These are phyloP conservation scores for Xylariaceae sp. DNA, from an alignment of 2,329 filamentous ascomycete species.

Conservation along the genomic window DNA sequence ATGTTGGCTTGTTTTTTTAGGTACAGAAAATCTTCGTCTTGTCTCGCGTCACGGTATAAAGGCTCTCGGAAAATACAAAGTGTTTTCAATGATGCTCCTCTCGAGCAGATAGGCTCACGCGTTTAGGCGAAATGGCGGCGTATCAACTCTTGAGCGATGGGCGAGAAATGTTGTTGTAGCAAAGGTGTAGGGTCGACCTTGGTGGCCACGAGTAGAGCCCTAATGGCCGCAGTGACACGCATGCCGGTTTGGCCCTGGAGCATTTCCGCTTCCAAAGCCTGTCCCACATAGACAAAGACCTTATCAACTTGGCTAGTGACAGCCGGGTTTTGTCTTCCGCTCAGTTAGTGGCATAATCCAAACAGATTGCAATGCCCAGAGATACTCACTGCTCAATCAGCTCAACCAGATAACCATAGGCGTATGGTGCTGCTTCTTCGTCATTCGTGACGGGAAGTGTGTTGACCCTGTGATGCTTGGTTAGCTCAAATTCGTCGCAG, in stretches of 20 bases:
- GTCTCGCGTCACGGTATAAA: no score
- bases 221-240: slow-evolving; percentile 73
- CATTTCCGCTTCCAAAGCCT: slow-evolving; percentile 87
- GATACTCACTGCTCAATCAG: slow-evolving; percentile 86
- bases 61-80: no score
- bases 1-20: no score
- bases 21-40: no score
- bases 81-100: no score
- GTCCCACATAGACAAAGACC: slow-evolving; percentile 78
- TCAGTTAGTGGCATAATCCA: no score
- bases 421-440: slow-evolving; percentile 94
- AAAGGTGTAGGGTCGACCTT: slow-evolving; percentile 73
- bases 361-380: not conserved
- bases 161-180: slow-evolving; percentile 64
- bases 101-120: no score
- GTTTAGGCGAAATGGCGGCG: slow-evolving; percentile 68
- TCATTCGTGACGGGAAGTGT: slow-evolving; percentile 91
- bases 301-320: slow-evolving; percentile 74
- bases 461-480: slow-evolving; percentile 60
- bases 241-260: slow-evolving; percentile 78
- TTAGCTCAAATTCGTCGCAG: no score
- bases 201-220: slow-evolving; percentile 69
- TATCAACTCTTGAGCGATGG: slow-evolving; percentile 76
- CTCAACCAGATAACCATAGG: slow-evolving; percentile 86
- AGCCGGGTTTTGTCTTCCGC: slow-evolving; percentile 72